Evolutionary conservation across 768 basidiomycete genomes (phyloP).

Genomic region (Sarcomyxa edulis): DNA sequence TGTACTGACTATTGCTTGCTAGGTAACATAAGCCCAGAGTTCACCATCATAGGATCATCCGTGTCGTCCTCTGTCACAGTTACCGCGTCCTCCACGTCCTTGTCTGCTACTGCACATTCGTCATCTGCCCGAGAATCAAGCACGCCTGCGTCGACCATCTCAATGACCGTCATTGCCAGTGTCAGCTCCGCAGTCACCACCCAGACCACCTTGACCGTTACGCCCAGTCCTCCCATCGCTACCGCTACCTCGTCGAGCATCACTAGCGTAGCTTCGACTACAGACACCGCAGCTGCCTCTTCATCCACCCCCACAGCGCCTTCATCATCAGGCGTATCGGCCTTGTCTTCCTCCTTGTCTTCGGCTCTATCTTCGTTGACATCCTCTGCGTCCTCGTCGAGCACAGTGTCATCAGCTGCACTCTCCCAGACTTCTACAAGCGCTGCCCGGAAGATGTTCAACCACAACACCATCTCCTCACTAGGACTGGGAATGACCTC

Average conservation of each 20-base stretch:
- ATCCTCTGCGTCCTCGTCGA: background rate
- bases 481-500: too few species aligned
- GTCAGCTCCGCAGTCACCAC: too few species aligned
- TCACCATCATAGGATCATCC: slow-evolving; percentile 53
- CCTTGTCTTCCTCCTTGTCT: background rate
- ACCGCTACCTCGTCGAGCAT: background rate
- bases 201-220: background rate
- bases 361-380: background rate
- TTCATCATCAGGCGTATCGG: background rate
- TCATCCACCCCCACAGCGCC: slow-evolving; percentile 1
- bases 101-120: background rate
- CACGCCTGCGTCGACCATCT: background rate
- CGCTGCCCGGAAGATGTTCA: background rate
- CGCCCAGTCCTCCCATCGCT: background rate
- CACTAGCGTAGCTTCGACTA: background rate
- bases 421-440: background rate
- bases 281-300: background rate
- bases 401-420: background rate
- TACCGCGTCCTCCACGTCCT: slow-evolving; percentile 13
- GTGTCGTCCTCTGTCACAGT: too few species aligned
- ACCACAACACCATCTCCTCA: too few species aligned
- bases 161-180: too few species aligned
- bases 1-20: too few species aligned
- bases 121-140: background rate
- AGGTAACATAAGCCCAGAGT: slow-evolving; percentile 49